Base-by-base conservation (phyloP, 1,139 yeast genomes). In the Pichia sp. region DNA sequence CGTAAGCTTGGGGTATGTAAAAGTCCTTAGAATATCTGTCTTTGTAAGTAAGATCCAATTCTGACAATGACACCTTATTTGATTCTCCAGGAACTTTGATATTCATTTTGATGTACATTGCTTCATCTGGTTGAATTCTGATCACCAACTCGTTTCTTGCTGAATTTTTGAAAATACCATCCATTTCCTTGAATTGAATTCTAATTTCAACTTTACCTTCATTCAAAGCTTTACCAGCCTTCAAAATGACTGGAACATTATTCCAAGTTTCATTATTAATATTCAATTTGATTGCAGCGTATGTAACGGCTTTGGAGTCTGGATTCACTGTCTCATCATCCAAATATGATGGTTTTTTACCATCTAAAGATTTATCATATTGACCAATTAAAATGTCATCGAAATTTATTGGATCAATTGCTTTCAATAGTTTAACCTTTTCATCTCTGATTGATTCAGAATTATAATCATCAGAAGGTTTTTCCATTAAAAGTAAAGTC, bases 1-100 rank as follows among this genome's bases (percentile, higher is more conserved):
- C 98, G 66, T 92, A 92, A 41, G 97, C 98, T 71, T 90, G 97
- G 43, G 98, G 97, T 59, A 92, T 90, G 85, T 90, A 84, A 68
- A 87, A 84, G 61, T 87, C 84, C 55, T 85, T 72, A 26, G 54
- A 49, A 70, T 84, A 94, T 61, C 97, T 80, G 44, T 75, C 73
- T 48, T 83, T 71, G 66, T 92, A 92, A 39, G 95, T 85, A 62
- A 94, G 74, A 63, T 90, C 96, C 60, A 94, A 76, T 62, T 90
- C 97, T 33, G 96, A 86, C 52, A 85, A 75, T 37, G 90, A 79
- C 36, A 95, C 82, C 57, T 78, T 77, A 54, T 85, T 84, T 41
- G 88, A 76, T 52, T 90, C 73, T 51, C 98, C 98, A 4, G 99
- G 98, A 50, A 85, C 79, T 71, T 92, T 92, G 47, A 94, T 77